Percentiles rank a stretch among this genome's conserved stretches.
These are phyloP conservation scores for Sungouiella blattae DNA, from an alignment of 805 yeast species.

Conservation along the genomic window DNA sequence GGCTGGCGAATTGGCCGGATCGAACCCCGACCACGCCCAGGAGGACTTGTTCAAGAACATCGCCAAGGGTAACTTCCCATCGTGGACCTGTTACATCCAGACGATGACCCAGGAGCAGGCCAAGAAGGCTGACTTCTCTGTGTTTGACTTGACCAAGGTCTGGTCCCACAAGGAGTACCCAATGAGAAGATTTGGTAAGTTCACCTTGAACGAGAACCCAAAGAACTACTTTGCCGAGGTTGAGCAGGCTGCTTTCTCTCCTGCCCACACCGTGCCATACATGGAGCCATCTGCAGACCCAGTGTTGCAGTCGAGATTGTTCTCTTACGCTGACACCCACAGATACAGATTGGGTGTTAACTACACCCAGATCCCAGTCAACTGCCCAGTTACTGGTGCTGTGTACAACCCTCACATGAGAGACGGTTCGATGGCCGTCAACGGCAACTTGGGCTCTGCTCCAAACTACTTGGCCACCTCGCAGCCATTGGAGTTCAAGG, in stretches of 20 bases:
- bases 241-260: slow-evolving; percentile 83
- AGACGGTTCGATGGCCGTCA: slow-evolving; percentile 70
- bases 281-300: slow-evolving; percentile 83
- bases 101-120: slow-evolving; percentile 84
- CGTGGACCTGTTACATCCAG: slow-evolving; percentile 84
- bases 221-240: slow-evolving; percentile 83
- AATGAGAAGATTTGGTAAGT: slow-evolving; percentile 77
- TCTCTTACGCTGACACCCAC: slow-evolving; percentile 82
- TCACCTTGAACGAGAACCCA: slow-evolving; percentile 79
- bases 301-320: slow-evolving; percentile 75
- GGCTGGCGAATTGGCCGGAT: slow-evolving; percentile 64
- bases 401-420: slow-evolving; percentile 65
- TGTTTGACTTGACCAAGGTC: slow-evolving; percentile 85
- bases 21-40: slow-evolving; percentile 80
- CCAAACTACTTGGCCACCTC: slow-evolving; percentile 71
- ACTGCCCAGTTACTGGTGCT: slow-evolving; percentile 60
- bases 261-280: slow-evolving; percentile 81
- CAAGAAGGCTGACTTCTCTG: slow-evolving; percentile 69
- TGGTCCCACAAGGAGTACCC: slow-evolving; percentile 92
- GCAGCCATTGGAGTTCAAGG: slow-evolving; percentile 46
- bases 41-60: slow-evolving; percentile 77
- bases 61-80: slow-evolving; percentile 72
- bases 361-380: slow-evolving; percentile 84
- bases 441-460: slow-evolving; percentile 66
- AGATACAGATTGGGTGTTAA: slow-evolving; percentile 78